Conservation (phyloP, 1,284 basidiomycete genomes). For the Naganishia liquefaciens region DNA sequence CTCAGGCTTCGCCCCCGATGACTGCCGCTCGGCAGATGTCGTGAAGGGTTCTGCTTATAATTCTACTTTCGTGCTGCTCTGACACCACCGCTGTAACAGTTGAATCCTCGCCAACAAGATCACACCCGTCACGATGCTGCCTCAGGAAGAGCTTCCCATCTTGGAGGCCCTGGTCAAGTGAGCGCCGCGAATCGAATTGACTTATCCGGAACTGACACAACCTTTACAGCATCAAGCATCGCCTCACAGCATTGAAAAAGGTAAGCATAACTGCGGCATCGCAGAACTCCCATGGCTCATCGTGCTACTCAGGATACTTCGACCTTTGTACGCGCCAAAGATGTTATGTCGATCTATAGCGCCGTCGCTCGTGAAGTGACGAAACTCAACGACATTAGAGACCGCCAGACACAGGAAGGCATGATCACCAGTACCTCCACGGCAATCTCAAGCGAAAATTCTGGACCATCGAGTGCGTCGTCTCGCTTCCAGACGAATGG, state of each 20-base stretch:
- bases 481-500: constrained; percentile 11
- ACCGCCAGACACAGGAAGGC: constrained; percentile 51
- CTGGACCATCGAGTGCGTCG: constrained; percentile 3
- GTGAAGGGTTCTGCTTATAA: too few species aligned
- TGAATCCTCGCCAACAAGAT: not conserved
- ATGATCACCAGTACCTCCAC: constrained; percentile 38
- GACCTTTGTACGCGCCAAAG: constrained; percentile 85
- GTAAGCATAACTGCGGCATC: constrained; percentile 39
- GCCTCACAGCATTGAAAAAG: constrained; percentile 61
- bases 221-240: constrained; percentile 77
- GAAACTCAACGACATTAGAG: constrained; percentile 85
- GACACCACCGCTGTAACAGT: too few species aligned
- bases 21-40: too few species aligned
- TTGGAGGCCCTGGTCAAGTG: constrained; percentile 93
- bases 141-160: constrained; percentile 73
- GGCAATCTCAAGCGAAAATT: constrained; percentile 18
- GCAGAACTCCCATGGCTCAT: constrained; percentile 30
- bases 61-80: too few species aligned
- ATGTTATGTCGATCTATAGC: constrained; percentile 91
- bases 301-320: constrained; percentile 64
- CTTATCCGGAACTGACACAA: constrained; percentile 34
- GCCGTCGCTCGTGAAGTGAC: constrained; percentile 95
- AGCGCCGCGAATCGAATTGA: constrained; percentile 38
- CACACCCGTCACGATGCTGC: constrained; percentile 20
- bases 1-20: too few species aligned